Percentiles rank a stretch among this genome's conserved stretches.
Conservation (phyloP, 192 early-diverging fungal genomes). For the Backusella tarrabulga region DNA sequence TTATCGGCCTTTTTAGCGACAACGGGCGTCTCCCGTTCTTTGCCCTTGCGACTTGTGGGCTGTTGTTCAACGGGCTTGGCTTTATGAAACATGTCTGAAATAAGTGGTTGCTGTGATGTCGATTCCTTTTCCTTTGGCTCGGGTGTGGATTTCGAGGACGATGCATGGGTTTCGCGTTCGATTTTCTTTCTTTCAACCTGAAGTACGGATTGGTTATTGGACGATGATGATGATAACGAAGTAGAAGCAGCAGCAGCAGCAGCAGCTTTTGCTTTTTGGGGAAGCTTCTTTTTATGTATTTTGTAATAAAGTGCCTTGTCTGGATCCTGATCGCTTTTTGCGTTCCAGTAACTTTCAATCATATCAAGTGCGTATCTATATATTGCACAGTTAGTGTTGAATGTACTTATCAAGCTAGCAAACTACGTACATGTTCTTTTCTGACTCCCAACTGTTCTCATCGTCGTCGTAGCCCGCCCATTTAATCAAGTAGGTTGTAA, state of each 20-base stretch:
- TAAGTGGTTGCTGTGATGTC: background rate
- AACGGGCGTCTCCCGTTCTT: background rate
- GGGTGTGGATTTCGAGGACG: background rate
- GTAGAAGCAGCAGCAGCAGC: background rate
- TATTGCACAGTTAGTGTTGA: too few species aligned
- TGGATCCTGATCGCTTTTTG: background rate
- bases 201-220: background rate
- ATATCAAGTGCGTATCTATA: background rate
- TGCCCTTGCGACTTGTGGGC: background rate
- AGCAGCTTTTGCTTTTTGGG: background rate
- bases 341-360: background rate
- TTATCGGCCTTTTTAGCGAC: background rate
- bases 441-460: conserved; percentile 15
- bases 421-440: conserved; percentile 13
- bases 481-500: conserved; percentile 15
- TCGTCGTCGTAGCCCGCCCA: background rate
- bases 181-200: background rate
- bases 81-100: background rate
- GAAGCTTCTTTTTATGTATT: background rate
- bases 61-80: background rate
- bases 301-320: background rate
- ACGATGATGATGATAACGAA: background rate
- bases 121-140: background rate
- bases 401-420: background rate
- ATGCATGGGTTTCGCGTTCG: background rate